Base-by-base conservation (phyloP, 1,284 basidiomycete genomes). In the Tausonia pullulans region DNA sequence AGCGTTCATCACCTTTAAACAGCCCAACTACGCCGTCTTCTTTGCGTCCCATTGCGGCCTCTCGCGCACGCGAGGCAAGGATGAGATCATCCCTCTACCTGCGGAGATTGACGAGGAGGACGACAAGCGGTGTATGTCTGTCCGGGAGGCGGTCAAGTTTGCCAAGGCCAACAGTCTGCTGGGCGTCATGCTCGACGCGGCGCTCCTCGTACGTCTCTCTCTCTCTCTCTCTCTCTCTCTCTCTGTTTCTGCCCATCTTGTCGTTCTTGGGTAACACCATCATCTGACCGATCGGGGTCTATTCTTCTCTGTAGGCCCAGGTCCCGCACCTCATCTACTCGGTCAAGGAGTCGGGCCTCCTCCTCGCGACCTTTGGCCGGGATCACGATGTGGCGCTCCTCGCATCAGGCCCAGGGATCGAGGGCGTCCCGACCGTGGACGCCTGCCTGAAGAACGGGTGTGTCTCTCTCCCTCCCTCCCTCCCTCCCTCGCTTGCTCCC, bases 21-120 rank as follows among this genome's bases (percentile, higher is more conserved):
- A 99, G 77, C 96, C 96, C 14, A 98, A 98, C 75, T 97, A 97
- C 80, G 92, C 96, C 61, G 95, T 98, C 44, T 96, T 98, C 78
- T 90, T 98, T 74, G 86, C 87, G 7, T 88, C 88, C 10, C 84
- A 85, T 72, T 96, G 93, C 74, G 91, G 92, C 54, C 82, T 87
- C 66, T 78, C 80, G 49, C 73, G 76, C 6, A 56, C 39, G 16
- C 6, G 3, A 10, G 54, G 54, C 13, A 11, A 7, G 39, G 51
- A 11, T 10, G 7, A 4, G 54, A 40, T 57, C n/a, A 41, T 40
- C n/a, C 55, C 55, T 11, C 67, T 75, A 3, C 75, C 78, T 1
- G 75, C 77, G 11, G 72, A 74, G 7, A 16, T 62, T 7, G 75
- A 78, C 10, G 71, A 76, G 66, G 79, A 80, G 70, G 74, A 76